A percentile compares a stretch with the other conserved stretches of the same genome.
Evolutionary conservation across 2,329 filamentous ascomycete genomes (phyloP).

Genomic region (Lasiodiplodia hormozganensis): DNA sequence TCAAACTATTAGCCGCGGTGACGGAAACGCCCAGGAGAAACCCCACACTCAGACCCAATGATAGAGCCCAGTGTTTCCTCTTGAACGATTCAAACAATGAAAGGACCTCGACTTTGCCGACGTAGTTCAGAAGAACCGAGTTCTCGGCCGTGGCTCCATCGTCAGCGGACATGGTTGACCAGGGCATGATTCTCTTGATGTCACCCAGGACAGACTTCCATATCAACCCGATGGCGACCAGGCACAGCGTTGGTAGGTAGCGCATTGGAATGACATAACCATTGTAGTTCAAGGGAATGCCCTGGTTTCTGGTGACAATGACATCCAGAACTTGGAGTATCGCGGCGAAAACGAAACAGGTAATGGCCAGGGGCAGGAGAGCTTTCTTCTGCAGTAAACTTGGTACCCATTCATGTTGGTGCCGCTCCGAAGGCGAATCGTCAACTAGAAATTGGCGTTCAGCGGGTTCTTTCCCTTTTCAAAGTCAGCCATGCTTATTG

Average conservation of each 20-base stretch:
- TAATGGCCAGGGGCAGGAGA: background rate
- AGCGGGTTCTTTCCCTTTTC: background rate
- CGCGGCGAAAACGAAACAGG: background rate
- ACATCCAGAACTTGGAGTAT: background rate
- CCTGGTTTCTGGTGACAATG: background rate
- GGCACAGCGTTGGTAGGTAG: background rate
- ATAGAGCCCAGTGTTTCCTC: background rate
- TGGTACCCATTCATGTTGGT: background rate
- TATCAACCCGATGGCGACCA: background rate
- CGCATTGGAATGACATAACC: background rate
- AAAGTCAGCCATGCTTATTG: background rate
- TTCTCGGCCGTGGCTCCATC: background rate
- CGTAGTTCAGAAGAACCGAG: background rate
- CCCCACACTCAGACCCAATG: background rate
- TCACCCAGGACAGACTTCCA: constrained; percentile 6
- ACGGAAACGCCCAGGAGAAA: background rate
- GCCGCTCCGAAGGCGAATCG: background rate
- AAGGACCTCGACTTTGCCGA: background rate
- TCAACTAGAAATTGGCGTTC: background rate
- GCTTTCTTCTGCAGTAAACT: background rate
- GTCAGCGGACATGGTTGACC: background rate
- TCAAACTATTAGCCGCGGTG: background rate
- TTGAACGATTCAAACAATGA: background rate
- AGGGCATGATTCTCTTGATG: constrained; percentile 5
- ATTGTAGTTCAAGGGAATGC: background rate